These are phyloP conservation scores for Cyberlindnera mycetangii DNA, from an alignment of 805 yeast genomes.

Conservation along the genomic window DNA sequence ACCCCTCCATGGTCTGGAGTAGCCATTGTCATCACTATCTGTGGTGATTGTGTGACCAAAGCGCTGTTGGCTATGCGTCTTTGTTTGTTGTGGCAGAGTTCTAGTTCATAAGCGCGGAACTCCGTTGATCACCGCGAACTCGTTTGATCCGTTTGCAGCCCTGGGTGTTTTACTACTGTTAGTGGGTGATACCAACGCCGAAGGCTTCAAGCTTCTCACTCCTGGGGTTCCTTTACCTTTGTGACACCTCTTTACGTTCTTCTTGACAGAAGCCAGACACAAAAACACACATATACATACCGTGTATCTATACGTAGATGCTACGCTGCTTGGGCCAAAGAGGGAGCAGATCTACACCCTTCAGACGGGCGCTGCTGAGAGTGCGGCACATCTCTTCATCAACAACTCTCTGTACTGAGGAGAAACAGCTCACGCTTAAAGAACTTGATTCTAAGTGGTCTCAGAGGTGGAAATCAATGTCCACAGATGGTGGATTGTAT, in stretches of 20 bases:
- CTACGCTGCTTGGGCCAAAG: not conserved
- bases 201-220: too few species aligned
- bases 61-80: too few species aligned
- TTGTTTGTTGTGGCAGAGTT: too few species aligned
- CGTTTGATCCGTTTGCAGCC: too few species aligned
- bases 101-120: too few species aligned
- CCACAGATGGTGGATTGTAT: slow-evolving; percentile 35
- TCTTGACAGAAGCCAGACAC: too few species aligned
- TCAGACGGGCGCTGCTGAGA: not conserved
- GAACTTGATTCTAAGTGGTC: slow-evolving; percentile 52
- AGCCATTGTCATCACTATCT: not conserved
- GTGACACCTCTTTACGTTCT: too few species aligned
- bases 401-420: not conserved
- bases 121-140: too few species aligned
- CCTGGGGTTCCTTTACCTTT: too few species aligned
- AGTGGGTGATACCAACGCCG: too few species aligned
- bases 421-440: not conserved
- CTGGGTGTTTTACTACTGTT: too few species aligned
- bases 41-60: not conserved
- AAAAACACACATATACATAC: too few species aligned
- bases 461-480: slow-evolving; percentile 40
- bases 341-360: not conserved
- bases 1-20: not conserved
- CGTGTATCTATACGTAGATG: not conserved
- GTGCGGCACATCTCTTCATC: slow-evolving; percentile 1